Percentiles rank a stretch among this genome's conserved stretches.
Conservation (phyloP, 2,329 filamentous ascomycete genomes). For the Cladophialophora bantiana region DNA sequence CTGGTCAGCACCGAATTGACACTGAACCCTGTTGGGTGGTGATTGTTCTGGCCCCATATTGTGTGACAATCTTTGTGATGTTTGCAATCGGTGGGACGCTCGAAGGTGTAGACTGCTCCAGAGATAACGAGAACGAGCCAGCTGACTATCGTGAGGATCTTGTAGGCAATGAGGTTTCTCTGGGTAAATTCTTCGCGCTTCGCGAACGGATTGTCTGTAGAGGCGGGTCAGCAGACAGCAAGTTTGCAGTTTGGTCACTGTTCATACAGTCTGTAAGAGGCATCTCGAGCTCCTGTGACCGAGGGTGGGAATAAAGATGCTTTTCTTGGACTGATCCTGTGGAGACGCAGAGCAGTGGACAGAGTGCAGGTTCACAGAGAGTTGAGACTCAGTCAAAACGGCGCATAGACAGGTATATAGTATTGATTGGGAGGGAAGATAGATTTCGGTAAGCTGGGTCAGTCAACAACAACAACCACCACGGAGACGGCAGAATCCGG, state of each 20-base stretch:
- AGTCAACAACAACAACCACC: not conserved
- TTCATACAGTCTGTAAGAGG: constrained; percentile 29
- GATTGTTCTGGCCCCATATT: constrained; percentile 77
- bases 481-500: not conserved
- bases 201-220: constrained; percentile 76
- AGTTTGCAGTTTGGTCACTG: not conserved
- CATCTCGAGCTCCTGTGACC: constrained; percentile 22
- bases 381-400: not conserved
- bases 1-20: constrained; percentile 69
- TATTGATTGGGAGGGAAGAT: not conserved
- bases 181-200: constrained; percentile 71
- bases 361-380: not conserved
- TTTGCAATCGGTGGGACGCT: constrained; percentile 68
- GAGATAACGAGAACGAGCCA: constrained; percentile 77
- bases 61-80: constrained; percentile 62
- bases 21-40: constrained; percentile 74
- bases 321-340: not conserved
- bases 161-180: constrained; percentile 73
- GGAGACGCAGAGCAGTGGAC: not conserved
- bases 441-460: not conserved
- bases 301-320: not conserved
- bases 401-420: not conserved
- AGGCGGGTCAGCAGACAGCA: constrained; percentile 14
- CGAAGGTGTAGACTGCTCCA: constrained; percentile 75
- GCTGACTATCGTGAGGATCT: constrained; percentile 73